Evolutionary conservation across 176 grass and related monocot genomes (phyloP), one percentile per base, ranked within the genome.

Genomic region (Rhipidocladum racemiflorum): DNA sequence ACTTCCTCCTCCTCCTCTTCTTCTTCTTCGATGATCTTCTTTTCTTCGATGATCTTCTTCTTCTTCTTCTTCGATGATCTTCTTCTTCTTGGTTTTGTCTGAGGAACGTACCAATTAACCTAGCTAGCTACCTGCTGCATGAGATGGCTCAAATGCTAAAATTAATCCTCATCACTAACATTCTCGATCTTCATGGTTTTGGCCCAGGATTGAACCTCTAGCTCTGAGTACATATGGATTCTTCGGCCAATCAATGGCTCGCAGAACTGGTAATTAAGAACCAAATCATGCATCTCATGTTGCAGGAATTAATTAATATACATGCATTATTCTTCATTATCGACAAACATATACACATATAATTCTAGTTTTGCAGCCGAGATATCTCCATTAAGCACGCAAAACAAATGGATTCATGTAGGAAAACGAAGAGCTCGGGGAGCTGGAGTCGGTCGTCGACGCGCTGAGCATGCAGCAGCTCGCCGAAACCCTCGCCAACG

Each of bases 401-500:
- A 45, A 14, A 45, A 14, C 14, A 23, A 23, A 12, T 21, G 5
- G 23, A 43, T 25, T 38, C 21, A 44, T 44, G 65, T 16, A 78
- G 83, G 74, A 85, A 48, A 78, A 39, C 15, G 65, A 70, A 2
- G 74, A 70, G 1, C 15, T 25, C 2, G 49, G 61, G 30, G 72
- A 68, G 62, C 27, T 77, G 3, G 83, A 85, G 5, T 69, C n/a
- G n/a, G n/a, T 70, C 10, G 35, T 85, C 4, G 65, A 78, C 65
- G 64, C 50, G 0, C 51, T 77, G 21, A 77, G 27, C 74, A 77
- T 85, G 83, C 39, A 85, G 83, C 74, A 77, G 40, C 64, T 85
- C 21, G 64, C 73, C 7, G 51, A 85, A 48, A 69, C 73, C 27
- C 73, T 85, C 9, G 73, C 64, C 64, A 34, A 60, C 14, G 74